phyloP scores from a whole-genome alignment of 164 flowering plant species.

The Warburgia ugandensis region DNA sequence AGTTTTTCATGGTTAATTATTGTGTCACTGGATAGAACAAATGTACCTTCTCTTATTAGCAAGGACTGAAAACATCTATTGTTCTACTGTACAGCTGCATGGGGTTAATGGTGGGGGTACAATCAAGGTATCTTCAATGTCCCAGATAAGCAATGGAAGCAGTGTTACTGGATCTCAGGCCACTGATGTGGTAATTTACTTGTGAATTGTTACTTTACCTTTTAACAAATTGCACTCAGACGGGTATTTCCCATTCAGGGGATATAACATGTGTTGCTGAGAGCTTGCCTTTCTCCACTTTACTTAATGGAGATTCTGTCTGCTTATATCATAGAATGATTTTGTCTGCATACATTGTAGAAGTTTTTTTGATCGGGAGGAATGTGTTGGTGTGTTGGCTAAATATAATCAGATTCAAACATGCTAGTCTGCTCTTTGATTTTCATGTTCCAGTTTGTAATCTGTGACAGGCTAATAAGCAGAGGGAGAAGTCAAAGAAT shows the following conservation, averaged over 20 bases:
- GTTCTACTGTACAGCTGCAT: slow-evolving; percentile 5
- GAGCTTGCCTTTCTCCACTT: no score
- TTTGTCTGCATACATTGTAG: not conserved
- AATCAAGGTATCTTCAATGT: slow-evolving; percentile 10
- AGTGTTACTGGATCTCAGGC: slow-evolving; percentile 8
- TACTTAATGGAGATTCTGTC: no score
- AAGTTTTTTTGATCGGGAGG: not conserved
- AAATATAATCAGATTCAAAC: no score
- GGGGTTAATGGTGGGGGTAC: slow-evolving; percentile 4
- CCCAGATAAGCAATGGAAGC: slow-evolving; percentile 9
- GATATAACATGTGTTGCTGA: no score
- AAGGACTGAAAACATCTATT: no score
- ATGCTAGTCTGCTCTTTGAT: not conserved
- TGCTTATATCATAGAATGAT: no score
- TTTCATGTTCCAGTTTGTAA: not conserved
- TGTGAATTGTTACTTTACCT: no score
- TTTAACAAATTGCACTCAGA: no score
- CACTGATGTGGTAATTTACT: not conserved
- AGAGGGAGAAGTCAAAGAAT: slow-evolving; percentile 25
- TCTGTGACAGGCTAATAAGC: slow-evolving; percentile 26
- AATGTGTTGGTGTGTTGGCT: not conserved
- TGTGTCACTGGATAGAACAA: not conserved
- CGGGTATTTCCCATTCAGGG: no score
- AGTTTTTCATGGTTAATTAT: not conserved
- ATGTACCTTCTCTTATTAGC: not conserved